Evolutionary conservation across 2,329 filamentous ascomycete genomes (phyloP), one percentile per base, ranked within the genome.

Genomic region (Monosporascus sp.): DNA sequence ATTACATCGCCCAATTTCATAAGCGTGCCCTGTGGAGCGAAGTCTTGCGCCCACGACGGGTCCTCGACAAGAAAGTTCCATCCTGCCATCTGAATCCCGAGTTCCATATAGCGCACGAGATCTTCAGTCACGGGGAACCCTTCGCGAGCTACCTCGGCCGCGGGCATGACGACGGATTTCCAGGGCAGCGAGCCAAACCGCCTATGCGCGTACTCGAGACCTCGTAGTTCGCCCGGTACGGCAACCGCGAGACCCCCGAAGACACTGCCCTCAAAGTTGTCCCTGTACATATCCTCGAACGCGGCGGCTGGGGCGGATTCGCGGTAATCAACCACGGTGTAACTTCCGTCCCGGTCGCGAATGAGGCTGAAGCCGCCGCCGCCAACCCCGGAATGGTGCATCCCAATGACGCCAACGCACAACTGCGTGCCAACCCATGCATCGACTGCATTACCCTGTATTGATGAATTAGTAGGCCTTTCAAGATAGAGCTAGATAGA

Each of bases 341-440:
- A 95, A 19, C 77, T 76, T 19, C 90, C 91, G 51, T 88, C 75
- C 7, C 81, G 71, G 45, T 84, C 79, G 52, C 89, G 85, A 22
- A 96, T 81, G 3, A 97, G 77, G 78, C 89, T 87, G 70, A 97
- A 97, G 1, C 93, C 93, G 41, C 94, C 93, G 7, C 93, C 93
- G 26, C 91, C 92, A 52, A 97, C 86, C 11, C 93, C 93, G 26
- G 82, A 83, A 68, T 92, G 88, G 61, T 91, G 88, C 84, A 89
- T 88, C 52, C 81, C 86, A 47, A 88, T 79, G 2, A 89, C 86
- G 16, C 89, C 89, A 27, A 92, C 83, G 58, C 89, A 93, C 46
- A 92, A 80, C 14, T 85, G 84, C 0, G 88, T 88, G 35, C 85
- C 88, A 27, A 92, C 81, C 61, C 88, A 74, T 45, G 88, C 87